Evolutionary conservation across 345 rosid genomes (phyloP).

Genomic region (Luvunga scandens): DNA sequence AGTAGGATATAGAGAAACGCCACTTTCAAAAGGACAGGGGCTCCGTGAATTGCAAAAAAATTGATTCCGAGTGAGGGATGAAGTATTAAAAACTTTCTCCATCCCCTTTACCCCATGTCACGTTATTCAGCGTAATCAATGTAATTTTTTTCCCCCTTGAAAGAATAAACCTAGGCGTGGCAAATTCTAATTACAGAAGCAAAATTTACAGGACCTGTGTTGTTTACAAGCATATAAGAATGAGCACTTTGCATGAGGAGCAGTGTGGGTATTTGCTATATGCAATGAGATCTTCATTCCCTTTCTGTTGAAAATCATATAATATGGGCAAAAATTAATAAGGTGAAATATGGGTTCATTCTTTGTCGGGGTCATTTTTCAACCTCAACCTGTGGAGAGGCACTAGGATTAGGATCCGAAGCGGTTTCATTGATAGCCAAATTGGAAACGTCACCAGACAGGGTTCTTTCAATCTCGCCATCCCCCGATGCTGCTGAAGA

Average conservation of each 20-base stretch:
- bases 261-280: neutral
- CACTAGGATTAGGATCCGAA: slow-evolving; percentile 8
- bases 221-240: slow-evolving; percentile 2
- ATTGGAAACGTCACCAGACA: slow-evolving; percentile 31
- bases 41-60: neutral
- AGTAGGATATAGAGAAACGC: too few species aligned
- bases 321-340: neutral
- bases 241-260: neutral
- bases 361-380: neutral
- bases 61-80: neutral
- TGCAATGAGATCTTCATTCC: neutral
- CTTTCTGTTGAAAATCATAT: neutral
- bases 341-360: slow-evolving; percentile 14
- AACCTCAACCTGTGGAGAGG: neutral
- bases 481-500: slow-evolving; percentile 22
- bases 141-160: neutral
- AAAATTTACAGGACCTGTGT: slow-evolving; percentile 12
- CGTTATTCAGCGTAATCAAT: slow-evolving; percentile 11
- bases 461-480: slow-evolving; percentile 21
- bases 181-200: slow-evolving; percentile 12
- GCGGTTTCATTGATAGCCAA: slow-evolving; percentile 24
- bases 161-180: slow-evolving; percentile 7
- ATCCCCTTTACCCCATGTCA: neutral
- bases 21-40: neutral
- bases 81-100: slow-evolving; percentile 5